These are phyloP conservation scores for Drosera capensis DNA, from an alignment of 148 eudicot species.

Conservation along the genomic window DNA sequence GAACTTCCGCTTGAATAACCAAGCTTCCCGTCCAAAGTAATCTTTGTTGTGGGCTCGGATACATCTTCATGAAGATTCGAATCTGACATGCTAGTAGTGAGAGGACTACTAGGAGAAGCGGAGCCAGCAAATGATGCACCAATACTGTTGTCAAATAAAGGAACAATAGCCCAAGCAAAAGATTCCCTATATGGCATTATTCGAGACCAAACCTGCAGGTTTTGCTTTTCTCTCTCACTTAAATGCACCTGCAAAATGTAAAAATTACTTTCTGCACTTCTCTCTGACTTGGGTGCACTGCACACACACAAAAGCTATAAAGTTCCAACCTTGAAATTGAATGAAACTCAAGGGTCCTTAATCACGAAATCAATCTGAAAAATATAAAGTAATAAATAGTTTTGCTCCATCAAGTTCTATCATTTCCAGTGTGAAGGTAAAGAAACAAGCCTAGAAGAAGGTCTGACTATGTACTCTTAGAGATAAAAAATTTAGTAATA, in stretches of 20 bases:
- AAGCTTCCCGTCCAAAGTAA: constrained; percentile 72
- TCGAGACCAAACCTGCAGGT: constrained; percentile 92
- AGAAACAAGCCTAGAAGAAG: too few species aligned
- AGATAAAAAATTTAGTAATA: too few species aligned
- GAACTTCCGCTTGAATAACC: constrained; percentile 81
- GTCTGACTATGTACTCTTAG: too few species aligned
- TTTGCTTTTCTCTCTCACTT: constrained; percentile 95
- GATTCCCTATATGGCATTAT: constrained; percentile 96
- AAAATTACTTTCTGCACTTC: neutral
- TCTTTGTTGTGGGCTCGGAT: constrained; percentile 57
- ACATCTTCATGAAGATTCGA: constrained; percentile 67
- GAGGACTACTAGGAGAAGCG: constrained; percentile 92
- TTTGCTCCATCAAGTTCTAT: too few species aligned
- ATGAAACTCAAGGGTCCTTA: too few species aligned
- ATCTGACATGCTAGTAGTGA: constrained; percentile 53
- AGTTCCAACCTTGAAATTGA: too few species aligned
- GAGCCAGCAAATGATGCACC: constrained; percentile 69
- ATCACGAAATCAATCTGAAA: too few species aligned
- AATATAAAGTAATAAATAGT: too few species aligned
- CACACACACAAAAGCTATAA: too few species aligned
- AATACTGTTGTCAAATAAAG: constrained; percentile 70
- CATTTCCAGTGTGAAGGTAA: too few species aligned
- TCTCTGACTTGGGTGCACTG: too few species aligned
- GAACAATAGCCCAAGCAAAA: constrained; percentile 96
- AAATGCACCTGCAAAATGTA: constrained; percentile 49